Base-by-base conservation (phyloP, 345 rosid genomes). In the Aurinia saxatilis region DNA sequence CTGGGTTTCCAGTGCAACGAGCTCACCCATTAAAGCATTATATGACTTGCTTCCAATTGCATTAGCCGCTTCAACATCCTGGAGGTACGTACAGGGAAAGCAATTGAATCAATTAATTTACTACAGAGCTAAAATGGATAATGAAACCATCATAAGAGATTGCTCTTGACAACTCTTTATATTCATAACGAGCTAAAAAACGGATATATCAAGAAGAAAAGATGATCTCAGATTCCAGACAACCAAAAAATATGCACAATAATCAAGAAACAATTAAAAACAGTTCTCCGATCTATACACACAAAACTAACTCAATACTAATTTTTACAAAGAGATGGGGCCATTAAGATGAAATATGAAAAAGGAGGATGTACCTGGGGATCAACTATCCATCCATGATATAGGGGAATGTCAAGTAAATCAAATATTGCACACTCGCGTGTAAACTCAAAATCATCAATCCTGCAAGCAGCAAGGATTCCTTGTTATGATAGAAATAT, bases 371-470 rank as follows among this genome's bases (percentile, higher is more conserved):
- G 76, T 79, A 87, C 99, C 95, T 83, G 95, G 51, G 93, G 84
- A 85, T 95, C 98, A 73, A 86, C 95, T 65, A 95, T 90, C 99
- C 99, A 95, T 68, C 98, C 99, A 80, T 95, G 99, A 75, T 80
- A 91, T 13, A 90, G 63, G 41, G 95, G 96, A 73, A 95, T 90
- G 82, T 88, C 96, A 38, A 95, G 90, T 68, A 95, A 80, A 80
- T 90, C 98, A 86, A 88, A 95, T 73, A 95, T 95, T 34, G 98
- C 98, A 73, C 98, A 86, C 63, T 88, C 99, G 19, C 77, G 91
- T 47, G 99, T 95, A 69, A 88, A 90, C 83, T 95, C 99, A 44
- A 95, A 95, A 81, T 90, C 99, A 79, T 81, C 85, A 81, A 95
- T 86, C 80, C 97, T 93, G 99, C 73, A 75, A 53, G 50, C 66